Conservation (phyloP, 2,329 filamentous ascomycete species). For the Fonsecaea pugnacius region DNA sequence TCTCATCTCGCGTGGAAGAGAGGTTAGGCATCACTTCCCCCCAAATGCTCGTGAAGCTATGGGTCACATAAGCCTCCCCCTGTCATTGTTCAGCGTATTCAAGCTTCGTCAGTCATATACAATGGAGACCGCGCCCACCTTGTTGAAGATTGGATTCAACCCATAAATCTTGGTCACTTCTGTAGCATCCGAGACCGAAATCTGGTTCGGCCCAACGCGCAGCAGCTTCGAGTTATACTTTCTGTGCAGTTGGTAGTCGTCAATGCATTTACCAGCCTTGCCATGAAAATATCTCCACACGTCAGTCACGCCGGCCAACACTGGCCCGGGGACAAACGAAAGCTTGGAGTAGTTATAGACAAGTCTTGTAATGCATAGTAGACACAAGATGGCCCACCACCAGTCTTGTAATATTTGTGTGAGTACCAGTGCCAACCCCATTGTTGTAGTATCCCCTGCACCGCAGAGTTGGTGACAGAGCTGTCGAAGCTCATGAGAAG, state of each 20-base stretch:
- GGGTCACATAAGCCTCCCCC: background rate
- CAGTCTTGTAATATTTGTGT: background rate
- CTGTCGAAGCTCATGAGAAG: background rate
- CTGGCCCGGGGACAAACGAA: background rate
- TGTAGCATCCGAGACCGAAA: conserved; percentile 14
- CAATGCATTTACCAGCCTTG: background rate
- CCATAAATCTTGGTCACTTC: conserved; percentile 19
- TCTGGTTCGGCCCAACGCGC: conserved; percentile 23
- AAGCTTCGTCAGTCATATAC: background rate
- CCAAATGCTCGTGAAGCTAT: conserved; percentile 2
- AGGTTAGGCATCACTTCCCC: conserved; percentile 15
- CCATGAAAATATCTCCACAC: conserved; percentile 1
- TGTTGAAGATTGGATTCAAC: conserved; percentile 6
- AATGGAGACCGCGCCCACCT: background rate
- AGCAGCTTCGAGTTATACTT: conserved; percentile 16
- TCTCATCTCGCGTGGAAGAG: conserved; percentile 19
- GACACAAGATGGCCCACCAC: conserved; percentile 3
- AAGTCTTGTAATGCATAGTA: background rate
- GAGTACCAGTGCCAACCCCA: background rate
- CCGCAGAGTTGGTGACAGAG: background rate
- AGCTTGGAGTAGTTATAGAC: background rate
- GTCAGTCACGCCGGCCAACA: conserved; percentile 1
- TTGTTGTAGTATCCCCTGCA: background rate
- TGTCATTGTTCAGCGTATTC: background rate
- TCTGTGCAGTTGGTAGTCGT: conserved; percentile 10